Base-by-base conservation (phyloP, 1,284 basidiomycete genomes). In the Agaricales sp. region DNA sequence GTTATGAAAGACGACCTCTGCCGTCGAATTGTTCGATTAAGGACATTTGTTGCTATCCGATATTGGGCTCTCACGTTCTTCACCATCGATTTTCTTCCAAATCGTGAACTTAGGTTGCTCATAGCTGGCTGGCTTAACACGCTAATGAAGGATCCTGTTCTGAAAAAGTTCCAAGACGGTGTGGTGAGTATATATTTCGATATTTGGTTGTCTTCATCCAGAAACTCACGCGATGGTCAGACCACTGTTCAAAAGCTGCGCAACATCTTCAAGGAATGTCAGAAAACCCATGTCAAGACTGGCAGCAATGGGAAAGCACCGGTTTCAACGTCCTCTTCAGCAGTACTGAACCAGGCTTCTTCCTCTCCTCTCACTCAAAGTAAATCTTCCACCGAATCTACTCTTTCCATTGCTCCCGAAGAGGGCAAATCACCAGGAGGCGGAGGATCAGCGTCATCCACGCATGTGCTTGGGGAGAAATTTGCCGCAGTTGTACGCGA, bases 61-160 rank as follows among this genome's bases (percentile, higher is more conserved):
- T 89, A 88, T 59, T 92, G 91, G 90, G 63, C 92, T 26, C 67
- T 88, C 57, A 90, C 87, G 8, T 92, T 92, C 63, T 93, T 92
- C 64, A 75, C 75, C 49, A 82, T 88, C 55, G 91, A 93, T 61
- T 93, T 92, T 60, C 65, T 90, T 52, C 80, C 83, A n/a, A 83
- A 89, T 63, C 75, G 78, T 48, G 84, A 86, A 55, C 64, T 93
- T 58, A 74, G 89, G 55, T 58, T 80, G 26, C 62, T 82, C 35
- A 70, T 92, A 49, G 78, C 87, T 13, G 71, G 74, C 48, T 92
- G 88, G 88, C 61, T 93, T 49, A 93, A 93, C 61, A 68, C 76
- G n/a, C 63, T 89, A 51, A 69, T 77, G 39, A 71, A 74, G 53
- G 85, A 89, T 64, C 78, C 81, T 19, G 73, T 83, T 45, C 62